Percentiles rank a stretch among this genome's conserved stretches.
These are phyloP conservation scores for Myriosclerotinia curreyana DNA, from an alignment of 2,329 filamentous ascomycete genomes.

Conservation along the genomic window DNA sequence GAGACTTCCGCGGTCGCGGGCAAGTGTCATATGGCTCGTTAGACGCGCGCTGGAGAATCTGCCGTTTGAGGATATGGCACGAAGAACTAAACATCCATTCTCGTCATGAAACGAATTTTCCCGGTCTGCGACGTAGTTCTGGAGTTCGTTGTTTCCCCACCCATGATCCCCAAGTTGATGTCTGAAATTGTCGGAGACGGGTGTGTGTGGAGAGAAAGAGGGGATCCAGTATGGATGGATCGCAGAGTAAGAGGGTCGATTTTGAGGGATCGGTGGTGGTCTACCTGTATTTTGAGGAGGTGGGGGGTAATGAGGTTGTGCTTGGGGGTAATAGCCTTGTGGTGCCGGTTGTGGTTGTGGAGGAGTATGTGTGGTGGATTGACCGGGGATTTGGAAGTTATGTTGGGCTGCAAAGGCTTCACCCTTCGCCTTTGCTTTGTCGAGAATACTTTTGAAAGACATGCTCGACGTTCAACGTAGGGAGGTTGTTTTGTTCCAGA, in stretches of 20 bases:
- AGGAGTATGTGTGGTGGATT: slow-evolving; percentile 11
- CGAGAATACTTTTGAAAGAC: slow-evolving; percentile 31
- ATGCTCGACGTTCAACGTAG: slow-evolving; percentile 16
- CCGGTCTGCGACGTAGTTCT: slow-evolving; percentile 52
- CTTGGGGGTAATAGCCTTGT: slow-evolving; percentile 8
- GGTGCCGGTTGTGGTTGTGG: slow-evolving; percentile 18
- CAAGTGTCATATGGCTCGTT: slow-evolving; percentile 51
- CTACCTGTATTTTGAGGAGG: slow-evolving; percentile 3
- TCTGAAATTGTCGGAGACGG: slow-evolving; percentile 53
- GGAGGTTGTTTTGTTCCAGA: neutral
- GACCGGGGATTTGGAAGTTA: slow-evolving; percentile 21
- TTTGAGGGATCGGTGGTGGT: slow-evolving; percentile 21
- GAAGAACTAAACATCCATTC: slow-evolving; percentile 51
- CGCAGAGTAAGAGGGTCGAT: slow-evolving; percentile 20
- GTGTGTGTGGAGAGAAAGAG: slow-evolving; percentile 46
- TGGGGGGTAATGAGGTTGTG: neutral
- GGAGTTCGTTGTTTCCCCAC: slow-evolving; percentile 60
- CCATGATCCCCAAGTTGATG: slow-evolving; percentile 54
- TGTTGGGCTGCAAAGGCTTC: slow-evolving; percentile 29
- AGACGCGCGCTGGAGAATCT: slow-evolving; percentile 56
- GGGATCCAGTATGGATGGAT: slow-evolving; percentile 50
- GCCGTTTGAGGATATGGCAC: slow-evolving; percentile 47
- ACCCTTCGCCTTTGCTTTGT: slow-evolving; percentile 32
- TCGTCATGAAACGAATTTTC: slow-evolving; percentile 54
- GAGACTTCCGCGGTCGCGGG: slow-evolving; percentile 51